Evolutionary conservation across 352 stramenopile genomes (phyloP).

Genomic region (Phytophthora litchii): DNA sequence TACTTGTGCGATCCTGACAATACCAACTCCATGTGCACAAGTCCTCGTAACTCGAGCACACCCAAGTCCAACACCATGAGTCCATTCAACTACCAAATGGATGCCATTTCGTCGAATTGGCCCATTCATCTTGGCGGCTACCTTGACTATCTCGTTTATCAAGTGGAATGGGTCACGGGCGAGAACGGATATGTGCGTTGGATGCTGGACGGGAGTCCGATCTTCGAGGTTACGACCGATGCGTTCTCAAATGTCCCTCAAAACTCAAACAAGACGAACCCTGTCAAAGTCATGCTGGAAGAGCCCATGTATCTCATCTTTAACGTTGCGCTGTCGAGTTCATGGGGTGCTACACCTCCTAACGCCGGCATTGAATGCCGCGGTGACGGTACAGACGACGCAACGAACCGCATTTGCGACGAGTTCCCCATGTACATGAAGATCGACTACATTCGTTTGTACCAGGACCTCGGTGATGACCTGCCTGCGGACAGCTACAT

Average conservation of each 20-base stretch:
- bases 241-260: conserved; percentile 62
- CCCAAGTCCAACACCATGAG: conserved; percentile 64
- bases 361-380: conserved; percentile 58
- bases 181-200: conserved; percentile 68
- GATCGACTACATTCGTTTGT: conserved; percentile 75
- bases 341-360: conserved; percentile 78
- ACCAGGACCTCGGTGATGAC: conserved; percentile 57
- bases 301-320: conserved; percentile 95
- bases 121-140: conserved; percentile 64
- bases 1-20: conserved; percentile 69
- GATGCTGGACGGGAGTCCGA: conserved; percentile 60
- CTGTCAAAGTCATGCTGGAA: conserved; percentile 71
- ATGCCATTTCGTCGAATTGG: conserved; percentile 81
- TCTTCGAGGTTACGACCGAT: conserved; percentile 68
- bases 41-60: conserved; percentile 39
- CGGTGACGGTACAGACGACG: conserved; percentile 46
- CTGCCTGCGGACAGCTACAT: conserved; percentile 53
- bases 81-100: conserved; percentile 79
- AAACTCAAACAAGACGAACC: conserved; percentile 48
- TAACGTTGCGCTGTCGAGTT: conserved; percentile 92
- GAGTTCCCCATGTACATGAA: conserved; percentile 80
- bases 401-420: conserved; percentile 62
- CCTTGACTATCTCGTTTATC: conserved; percentile 63
- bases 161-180: conserved; percentile 78
- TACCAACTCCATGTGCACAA: conserved; percentile 39